Base-by-base conservation (phyloP, 352 stramenopile genomes). In the Peronospora tabacina region DNA sequence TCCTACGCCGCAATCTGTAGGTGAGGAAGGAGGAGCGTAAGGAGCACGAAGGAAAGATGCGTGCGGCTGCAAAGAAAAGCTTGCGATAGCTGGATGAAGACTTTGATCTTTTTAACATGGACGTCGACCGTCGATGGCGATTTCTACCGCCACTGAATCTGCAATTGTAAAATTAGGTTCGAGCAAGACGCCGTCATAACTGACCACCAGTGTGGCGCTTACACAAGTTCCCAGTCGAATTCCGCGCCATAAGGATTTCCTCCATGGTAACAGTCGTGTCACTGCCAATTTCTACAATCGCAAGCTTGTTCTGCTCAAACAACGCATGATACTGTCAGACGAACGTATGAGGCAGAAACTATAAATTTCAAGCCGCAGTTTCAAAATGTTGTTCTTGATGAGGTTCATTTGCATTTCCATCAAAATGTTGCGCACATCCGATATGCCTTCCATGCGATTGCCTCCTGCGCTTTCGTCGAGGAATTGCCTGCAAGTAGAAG, bases 371-470 rank as follows among this genome's bases (percentile, higher is more conserved):
- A 97, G 70, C 78, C 91, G 97, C n/a, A 98, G 86, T 73, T 99
- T 99, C 55, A 98, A 93, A 67, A 99, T 92, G 50, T 79, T 95
- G 63, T 98, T 98, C 76, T 99, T 98, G 68, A 99, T 98, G 48
- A 99, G 97, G 72, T 98, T 94, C 78, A 99, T 98, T 65, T 98
- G 94, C 36, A 99, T 93, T 61, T 99, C 96, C 49, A 99, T 95
- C 33, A 99, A 70, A 38, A 99, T 90, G 64, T 98, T 97, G 58
- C 94, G 88, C 32, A 98, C 82, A 52, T 94, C 80, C 10, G 82
- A 90, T 5, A 77, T 89, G 54, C 80, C 80, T 17, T 90, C 82
- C 70, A 91, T 86, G 44, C 80, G 74, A 50, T 91, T 77, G 13
- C 82, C 80, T 12, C 71, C 70, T 5, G 90, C 77, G 40, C 87